Evolutionary conservation across 306 rosid species (phyloP).

Genomic region (Dryas drummondii): DNA sequence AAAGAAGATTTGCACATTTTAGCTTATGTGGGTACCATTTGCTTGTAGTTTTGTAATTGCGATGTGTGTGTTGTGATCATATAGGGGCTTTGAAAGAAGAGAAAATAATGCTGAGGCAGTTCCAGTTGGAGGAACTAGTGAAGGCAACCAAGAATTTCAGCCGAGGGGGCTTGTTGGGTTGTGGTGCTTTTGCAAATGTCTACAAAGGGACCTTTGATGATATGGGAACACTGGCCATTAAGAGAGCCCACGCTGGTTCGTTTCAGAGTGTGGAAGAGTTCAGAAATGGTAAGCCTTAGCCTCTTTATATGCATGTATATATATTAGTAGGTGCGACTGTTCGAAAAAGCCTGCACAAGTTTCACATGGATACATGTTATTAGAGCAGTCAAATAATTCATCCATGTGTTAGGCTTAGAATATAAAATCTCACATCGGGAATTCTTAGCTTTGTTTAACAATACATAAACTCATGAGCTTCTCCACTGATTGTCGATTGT

Average conservation of each 20-base stretch:
- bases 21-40: neutral
- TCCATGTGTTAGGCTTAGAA: no score
- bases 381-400: no score
- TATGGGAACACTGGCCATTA: conserved; percentile 63
- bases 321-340: no score
- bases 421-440: no score
- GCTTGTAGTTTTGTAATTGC: no score
- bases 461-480: no score
- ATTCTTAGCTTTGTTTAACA: no score
- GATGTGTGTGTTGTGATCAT: conserved; percentile 13
- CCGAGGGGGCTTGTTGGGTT: conserved; percentile 61
- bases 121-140: conserved; percentile 55
- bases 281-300: conserved; percentile 51
- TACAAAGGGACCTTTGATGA: conserved; percentile 58
- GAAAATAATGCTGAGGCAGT: conserved; percentile 46
- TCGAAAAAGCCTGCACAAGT: neutral
- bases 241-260: conserved; percentile 61
- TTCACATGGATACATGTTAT: neutral
- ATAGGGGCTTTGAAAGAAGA: conserved; percentile 39
- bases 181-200: conserved; percentile 78
- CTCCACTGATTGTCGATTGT: no score
- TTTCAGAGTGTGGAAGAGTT: conserved; percentile 58
- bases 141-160: conserved; percentile 69
- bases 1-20: neutral
- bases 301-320: no score